phyloP scores from a whole-genome alignment of 192 early-diverging fungal species.

The Coemansia sp. region DNA sequence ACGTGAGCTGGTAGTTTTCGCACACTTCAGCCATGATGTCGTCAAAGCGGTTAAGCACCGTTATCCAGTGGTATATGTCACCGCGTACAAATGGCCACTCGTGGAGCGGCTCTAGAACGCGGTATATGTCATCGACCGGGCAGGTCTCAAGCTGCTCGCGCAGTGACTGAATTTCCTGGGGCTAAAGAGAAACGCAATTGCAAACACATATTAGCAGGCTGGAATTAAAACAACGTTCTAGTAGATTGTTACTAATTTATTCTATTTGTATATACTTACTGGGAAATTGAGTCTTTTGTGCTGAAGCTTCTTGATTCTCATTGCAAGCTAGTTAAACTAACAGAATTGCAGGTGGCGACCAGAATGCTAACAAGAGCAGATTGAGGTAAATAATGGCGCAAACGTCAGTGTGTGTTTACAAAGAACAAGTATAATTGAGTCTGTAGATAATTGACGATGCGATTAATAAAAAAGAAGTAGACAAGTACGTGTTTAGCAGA shows the following conservation, averaged over 20 bases:
- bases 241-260: neutral
- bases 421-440: neutral
- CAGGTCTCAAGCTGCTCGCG: conserved; percentile 45
- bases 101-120: conserved; percentile 45
- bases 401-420: neutral
- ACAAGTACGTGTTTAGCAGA: no score
- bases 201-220: conserved; percentile 3
- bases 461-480: neutral
- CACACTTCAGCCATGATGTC: conserved; percentile 67
- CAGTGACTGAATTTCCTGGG: conserved; percentile 45
- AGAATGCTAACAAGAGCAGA: neutral
- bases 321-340: conserved; percentile 9
- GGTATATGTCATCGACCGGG: conserved; percentile 58
- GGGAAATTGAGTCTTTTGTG: conserved; percentile 52
- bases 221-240: neutral
- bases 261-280: conserved; percentile 24
- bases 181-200: conserved; percentile 16
- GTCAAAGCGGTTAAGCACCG: conserved; percentile 92
- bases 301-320: conserved; percentile 52
- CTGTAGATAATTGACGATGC: neutral
- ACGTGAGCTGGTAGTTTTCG: conserved; percentile 62
- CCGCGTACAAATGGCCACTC: conserved; percentile 84
- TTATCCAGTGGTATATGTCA: conserved; percentile 95
- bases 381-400: neutral
- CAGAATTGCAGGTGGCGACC: neutral